Evolutionary conservation across 1,284 basidiomycete genomes (phyloP).

Genomic region (Austroboletus olivaceoglutinosus): DNA sequence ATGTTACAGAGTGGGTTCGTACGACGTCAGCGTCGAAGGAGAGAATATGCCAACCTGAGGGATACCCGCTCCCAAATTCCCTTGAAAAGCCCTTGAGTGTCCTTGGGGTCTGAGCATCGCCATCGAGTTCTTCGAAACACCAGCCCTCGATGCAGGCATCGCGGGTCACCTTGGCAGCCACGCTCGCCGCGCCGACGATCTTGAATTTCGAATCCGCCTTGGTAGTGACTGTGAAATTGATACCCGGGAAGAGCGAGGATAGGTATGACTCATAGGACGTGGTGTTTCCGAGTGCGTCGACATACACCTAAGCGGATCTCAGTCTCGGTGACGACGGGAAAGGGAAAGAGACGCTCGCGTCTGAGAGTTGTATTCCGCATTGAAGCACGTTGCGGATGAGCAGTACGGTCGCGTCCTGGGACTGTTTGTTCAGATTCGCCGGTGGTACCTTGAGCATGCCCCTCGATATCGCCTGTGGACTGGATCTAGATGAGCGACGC

Average conservation of each 20-base stretch:
- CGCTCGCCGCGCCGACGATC: conserved; percentile 95
- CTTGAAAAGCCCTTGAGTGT: conserved; percentile 48
- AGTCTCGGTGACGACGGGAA: not conserved
- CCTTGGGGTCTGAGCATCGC: conserved; percentile 8
- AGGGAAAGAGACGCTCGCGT: conserved; percentile 47
- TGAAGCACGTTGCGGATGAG: conserved; percentile 83
- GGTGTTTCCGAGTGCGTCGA: conserved; percentile 92
- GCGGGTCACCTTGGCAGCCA: conserved; percentile 95
- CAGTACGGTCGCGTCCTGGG: conserved; percentile 86
- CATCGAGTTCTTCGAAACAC: conserved; percentile 63
- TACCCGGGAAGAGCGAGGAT: conserved; percentile 74
- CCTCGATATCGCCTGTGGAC: conserved; percentile 88
- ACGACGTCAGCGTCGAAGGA: not conserved
- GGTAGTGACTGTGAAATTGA: conserved; percentile 84
- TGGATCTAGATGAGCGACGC: conserved; percentile 31
- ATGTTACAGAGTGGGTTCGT: not conserved
- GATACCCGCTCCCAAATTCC: conserved; percentile 80
- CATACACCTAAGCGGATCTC: conserved; percentile 67
- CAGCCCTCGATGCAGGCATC: conserved; percentile 89
- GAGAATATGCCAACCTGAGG: conserved; percentile 56
- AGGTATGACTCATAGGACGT: conserved; percentile 83
- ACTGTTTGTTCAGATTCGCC: conserved; percentile 89
- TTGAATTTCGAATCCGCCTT: conserved; percentile 97
- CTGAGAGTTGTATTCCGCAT: conserved; percentile 79
- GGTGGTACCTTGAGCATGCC: conserved; percentile 88